Conservation (phyloP, 306 rosid genomes). For the Mimosa pudica region DNA sequence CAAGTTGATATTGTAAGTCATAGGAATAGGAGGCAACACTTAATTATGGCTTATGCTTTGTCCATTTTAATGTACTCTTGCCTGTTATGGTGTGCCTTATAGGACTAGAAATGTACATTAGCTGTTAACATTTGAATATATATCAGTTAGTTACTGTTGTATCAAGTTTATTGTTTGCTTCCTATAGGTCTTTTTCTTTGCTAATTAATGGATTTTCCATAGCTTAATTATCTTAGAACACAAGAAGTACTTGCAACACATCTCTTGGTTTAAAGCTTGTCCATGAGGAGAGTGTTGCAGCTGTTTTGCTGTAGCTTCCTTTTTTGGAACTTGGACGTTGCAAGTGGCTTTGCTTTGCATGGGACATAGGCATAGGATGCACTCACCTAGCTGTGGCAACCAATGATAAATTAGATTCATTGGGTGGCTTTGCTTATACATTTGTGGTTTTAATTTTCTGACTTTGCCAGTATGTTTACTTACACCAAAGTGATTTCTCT, state of each 20-base stretch:
- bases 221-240: background rate
- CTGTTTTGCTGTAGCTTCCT: background rate
- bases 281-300: background rate
- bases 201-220: background rate
- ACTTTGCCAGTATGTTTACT: conserved; percentile 1
- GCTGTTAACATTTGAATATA: background rate
- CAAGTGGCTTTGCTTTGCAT: background rate
- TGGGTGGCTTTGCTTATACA: background rate
- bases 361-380: background rate
- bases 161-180: background rate
- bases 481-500: conserved; percentile 18
- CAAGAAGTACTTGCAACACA: background rate
- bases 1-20: too few species aligned
- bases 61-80: background rate
- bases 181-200: background rate
- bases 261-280: background rate
- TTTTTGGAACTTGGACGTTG: background rate
- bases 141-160: background rate
- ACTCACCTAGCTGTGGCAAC: background rate
- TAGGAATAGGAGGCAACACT: too few species aligned
- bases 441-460: conserved; percentile 9
- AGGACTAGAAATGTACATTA: background rate
- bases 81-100: background rate
- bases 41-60: background rate
- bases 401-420: background rate